Conservation (phyloP, 768 basidiomycete genomes). For the Clathrus columnatus region DNA sequence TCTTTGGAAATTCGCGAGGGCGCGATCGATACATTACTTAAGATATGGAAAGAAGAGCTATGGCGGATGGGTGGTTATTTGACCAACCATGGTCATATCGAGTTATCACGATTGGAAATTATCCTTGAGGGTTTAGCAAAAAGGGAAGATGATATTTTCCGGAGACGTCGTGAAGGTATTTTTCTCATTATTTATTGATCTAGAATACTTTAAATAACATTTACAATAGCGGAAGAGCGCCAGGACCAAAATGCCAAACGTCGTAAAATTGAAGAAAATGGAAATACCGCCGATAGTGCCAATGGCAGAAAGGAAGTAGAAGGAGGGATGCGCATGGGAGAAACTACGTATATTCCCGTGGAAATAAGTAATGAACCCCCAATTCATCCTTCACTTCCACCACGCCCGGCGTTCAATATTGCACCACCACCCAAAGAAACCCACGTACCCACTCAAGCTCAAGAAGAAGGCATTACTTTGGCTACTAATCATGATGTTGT, state of each 20-base stretch:
- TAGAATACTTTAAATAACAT: slow-evolving; percentile 9
- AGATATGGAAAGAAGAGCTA: slow-evolving; percentile 91
- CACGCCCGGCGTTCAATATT: slow-evolving; percentile 58
- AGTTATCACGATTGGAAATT: slow-evolving; percentile 79
- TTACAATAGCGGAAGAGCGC: slow-evolving; percentile 75
- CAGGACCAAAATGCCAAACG: slow-evolving; percentile 89
- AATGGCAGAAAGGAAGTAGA: not conserved
- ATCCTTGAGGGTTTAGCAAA: slow-evolving; percentile 93
- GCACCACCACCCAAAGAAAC: slow-evolving; percentile 14
- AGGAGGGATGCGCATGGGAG: slow-evolving; percentile 2
- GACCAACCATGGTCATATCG: slow-evolving; percentile 86
- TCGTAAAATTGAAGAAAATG: slow-evolving; percentile 52
- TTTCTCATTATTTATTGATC: slow-evolving; percentile 21
- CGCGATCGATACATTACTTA: slow-evolving; percentile 92
- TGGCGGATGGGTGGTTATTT: slow-evolving; percentile 96
- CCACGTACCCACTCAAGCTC: not conserved
- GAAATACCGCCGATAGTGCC: not conserved
- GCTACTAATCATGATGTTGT: slow-evolving; percentile 87
- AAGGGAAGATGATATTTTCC: slow-evolving; percentile 93
- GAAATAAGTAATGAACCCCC: slow-evolving; percentile 17
- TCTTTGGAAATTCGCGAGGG: slow-evolving; percentile 98
- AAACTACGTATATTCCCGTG: slow-evolving; percentile 13
- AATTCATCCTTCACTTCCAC: slow-evolving; percentile 53
- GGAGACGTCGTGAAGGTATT: slow-evolving; percentile 84
- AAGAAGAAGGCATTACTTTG: slow-evolving; percentile 27